Percentiles rank a stretch among this genome's conserved stretches.
phyloP scores from a whole-genome alignment of 2,329 filamentous ascomycete genomes.

The Monosporascus sp. region DNA sequence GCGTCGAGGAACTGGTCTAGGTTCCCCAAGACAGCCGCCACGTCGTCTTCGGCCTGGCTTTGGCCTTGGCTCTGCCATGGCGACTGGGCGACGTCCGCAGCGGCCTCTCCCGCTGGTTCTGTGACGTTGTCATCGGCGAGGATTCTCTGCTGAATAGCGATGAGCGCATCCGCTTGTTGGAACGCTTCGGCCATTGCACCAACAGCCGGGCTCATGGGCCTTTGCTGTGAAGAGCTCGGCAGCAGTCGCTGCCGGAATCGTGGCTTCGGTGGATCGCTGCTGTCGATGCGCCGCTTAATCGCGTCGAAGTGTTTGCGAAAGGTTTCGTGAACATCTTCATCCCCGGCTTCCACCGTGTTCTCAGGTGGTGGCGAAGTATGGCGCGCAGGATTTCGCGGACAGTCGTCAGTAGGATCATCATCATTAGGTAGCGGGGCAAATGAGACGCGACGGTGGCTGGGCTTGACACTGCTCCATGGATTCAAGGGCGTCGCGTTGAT shows the following conservation, averaged over 20 bases:
- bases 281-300: constrained; percentile 31
- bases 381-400: constrained; percentile 8
- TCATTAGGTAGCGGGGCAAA: constrained; percentile 27
- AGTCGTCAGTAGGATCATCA: constrained; percentile 13
- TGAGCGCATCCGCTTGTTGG: constrained; percentile 34
- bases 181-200: constrained; percentile 47
- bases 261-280: constrained; percentile 4
- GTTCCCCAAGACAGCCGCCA: constrained; percentile 40
- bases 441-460: constrained; percentile 25
- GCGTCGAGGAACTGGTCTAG: constrained; percentile 38
- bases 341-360: constrained; percentile 24
- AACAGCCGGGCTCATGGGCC: constrained; percentile 32
- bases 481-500: constrained; percentile 9
- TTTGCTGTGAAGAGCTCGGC: constrained; percentile 38
- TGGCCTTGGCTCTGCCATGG: constrained; percentile 20
- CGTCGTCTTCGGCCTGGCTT: constrained; percentile 33
- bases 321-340: constrained; percentile 27
- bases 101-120: neutral
- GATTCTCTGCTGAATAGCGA: neutral
- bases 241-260: constrained; percentile 28
- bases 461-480: constrained; percentile 8
- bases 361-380: constrained; percentile 40
- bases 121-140: neutral
- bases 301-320: constrained; percentile 45
- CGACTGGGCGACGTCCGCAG: constrained; percentile 16